These are phyloP conservation scores for Mortierella hygrophila DNA, from an alignment of 192 early-diverging fungal species.

Conservation along the genomic window DNA sequence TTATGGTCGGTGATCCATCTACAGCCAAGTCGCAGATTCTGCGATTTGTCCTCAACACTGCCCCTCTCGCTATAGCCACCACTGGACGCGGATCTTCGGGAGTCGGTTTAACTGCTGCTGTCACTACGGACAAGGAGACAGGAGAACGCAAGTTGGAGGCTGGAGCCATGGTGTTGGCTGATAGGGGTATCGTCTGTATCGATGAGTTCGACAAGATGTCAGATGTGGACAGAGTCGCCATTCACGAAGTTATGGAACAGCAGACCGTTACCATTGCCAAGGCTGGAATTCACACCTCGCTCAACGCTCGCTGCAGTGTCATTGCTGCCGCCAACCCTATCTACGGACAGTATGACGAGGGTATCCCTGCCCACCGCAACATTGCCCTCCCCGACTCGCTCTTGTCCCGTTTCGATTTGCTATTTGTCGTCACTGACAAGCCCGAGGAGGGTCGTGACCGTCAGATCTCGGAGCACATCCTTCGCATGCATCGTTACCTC, in stretches of 20 bases:
- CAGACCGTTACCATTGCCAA: slow-evolving; percentile 98
- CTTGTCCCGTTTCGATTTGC: slow-evolving; percentile 96
- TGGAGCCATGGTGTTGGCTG: slow-evolving; percentile 98
- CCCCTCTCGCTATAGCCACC: slow-evolving; percentile 96
- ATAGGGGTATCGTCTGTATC: slow-evolving; percentile 97
- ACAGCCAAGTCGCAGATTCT: slow-evolving; percentile 99
- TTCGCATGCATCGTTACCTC: slow-evolving; percentile 94
- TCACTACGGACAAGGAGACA: slow-evolving; percentile 95
- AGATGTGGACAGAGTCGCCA: slow-evolving; percentile 96
- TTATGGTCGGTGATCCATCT: slow-evolving; percentile 99
- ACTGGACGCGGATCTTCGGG: slow-evolving; percentile 97
- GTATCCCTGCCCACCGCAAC: slow-evolving; percentile 91
- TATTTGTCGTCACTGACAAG: slow-evolving; percentile 96
- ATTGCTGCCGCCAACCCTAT: slow-evolving; percentile 98
- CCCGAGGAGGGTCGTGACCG: slow-evolving; percentile 89
- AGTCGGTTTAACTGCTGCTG: slow-evolving; percentile 97
- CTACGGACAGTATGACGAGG: slow-evolving; percentile 90
- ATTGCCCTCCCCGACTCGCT: slow-evolving; percentile 97
- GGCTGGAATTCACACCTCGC: slow-evolving; percentile 98
- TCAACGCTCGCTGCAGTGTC: slow-evolving; percentile 97
- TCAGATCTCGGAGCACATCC: slow-evolving; percentile 91
- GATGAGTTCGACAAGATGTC: slow-evolving; percentile 99
- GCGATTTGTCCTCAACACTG: slow-evolving; percentile 94
- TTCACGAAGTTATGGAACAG: slow-evolving; percentile 99
- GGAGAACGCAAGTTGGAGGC: slow-evolving; percentile 95